phyloP scores from a whole-genome alignment of 768 basidiomycete genomes.

The Tricholoma sp. region DNA sequence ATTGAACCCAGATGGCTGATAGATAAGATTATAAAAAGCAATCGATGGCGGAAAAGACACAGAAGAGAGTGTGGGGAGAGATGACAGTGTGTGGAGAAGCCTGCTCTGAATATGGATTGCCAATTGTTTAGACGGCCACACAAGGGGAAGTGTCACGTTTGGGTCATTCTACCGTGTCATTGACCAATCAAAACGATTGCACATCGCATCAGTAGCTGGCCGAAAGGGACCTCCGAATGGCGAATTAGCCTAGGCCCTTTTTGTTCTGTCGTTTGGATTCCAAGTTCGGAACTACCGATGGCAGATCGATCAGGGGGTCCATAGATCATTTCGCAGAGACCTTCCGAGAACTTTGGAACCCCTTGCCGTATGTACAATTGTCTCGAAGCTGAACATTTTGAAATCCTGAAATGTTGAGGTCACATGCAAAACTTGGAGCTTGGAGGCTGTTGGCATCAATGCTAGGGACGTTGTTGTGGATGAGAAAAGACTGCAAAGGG shows the following conservation, averaged over 20 bases:
- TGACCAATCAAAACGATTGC: not conserved
- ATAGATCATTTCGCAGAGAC: not conserved
- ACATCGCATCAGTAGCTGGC: not conserved
- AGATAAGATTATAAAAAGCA: constrained; percentile 2
- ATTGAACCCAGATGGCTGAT: constrained; percentile 3
- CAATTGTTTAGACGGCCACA: not conserved
- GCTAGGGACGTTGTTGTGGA: not conserved
- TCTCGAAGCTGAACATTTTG: not conserved
- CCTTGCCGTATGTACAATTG: not conserved
- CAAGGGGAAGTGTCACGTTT: constrained; percentile 2
- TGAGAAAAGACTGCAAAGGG: not conserved
- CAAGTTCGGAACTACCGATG: not conserved
- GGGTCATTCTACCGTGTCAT: constrained; percentile 7
- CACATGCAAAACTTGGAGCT: not conserved
- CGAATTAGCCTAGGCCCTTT: not conserved
- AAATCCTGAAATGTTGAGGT: not conserved
- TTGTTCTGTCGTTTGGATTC: not conserved
- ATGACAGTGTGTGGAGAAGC: not conserved
- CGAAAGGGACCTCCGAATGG: not conserved
- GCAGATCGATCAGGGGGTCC: not conserved
- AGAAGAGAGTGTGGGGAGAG: not conserved
- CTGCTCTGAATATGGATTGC: not conserved
- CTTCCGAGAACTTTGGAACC: not conserved
- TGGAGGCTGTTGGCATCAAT: not conserved
- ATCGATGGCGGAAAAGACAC: not conserved